Base-by-base conservation (phyloP, 345 rosid genomes). In the Brassica juncea region DNA sequence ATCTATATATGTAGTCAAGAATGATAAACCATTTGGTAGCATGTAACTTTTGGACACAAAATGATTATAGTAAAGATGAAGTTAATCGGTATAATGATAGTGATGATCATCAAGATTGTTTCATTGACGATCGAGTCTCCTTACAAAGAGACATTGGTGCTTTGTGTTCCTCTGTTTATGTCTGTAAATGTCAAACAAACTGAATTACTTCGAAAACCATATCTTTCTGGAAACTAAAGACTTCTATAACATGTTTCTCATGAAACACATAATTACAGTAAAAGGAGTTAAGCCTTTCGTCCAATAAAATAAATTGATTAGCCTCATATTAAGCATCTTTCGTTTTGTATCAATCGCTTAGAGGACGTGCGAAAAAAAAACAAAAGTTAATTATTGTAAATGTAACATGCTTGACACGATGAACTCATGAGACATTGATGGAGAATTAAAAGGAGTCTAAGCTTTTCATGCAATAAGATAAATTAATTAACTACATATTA, bases 101-200 rank as follows among this genome's bases (percentile, higher is more conserved):
- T 19, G 19, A 19, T 44, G 15, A 44, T 12, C 15, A 44, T 44
- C n/a, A 44, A 44, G 52, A 44, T 44, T 44, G 52, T 44, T 44
- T 44, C 52, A 44, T 44, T 44, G 52, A 44, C 47, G 47, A 39
- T 39, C 15, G n/a, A 12, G 52, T 44, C 52, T 44, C 52, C 6
- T 14, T 1, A 4, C 55, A 47, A 12, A 12, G 6, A 4, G 54
- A 4, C 55, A 47, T 14, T 47, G 16, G 6, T 47, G 57, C 19
- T 49, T 49, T 49, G n/a, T 69, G 70, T 32, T 61, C 7, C 80
- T 47, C 64, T 70, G 64, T 61, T 77, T 49, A 35, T 70, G 28
- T 62, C 4, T 69, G 75, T 63, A 77, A 52, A 52, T 77, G 71
- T 63, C 14, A 23, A 35, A n/a, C 4, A 47, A 62, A 64, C 10